Base-by-base conservation (phyloP, 2,329 filamentous ascomycete genomes). In the Botryotinia calthae region DNA sequence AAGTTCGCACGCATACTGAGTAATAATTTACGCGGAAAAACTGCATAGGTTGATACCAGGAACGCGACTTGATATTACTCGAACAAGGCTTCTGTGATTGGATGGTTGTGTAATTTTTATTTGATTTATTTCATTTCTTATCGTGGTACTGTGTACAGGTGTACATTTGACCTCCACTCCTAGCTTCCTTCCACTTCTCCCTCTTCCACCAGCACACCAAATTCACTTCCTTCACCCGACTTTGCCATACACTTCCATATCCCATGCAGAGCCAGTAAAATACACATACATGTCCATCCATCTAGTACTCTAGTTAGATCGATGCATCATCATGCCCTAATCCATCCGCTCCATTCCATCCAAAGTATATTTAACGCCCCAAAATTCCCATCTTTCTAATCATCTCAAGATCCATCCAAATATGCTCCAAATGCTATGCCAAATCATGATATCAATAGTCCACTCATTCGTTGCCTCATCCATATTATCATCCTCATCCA, bases 371-470 rank as follows among this genome's bases (percentile, higher is more conserved):
- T 10, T 31, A 62, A 68, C 65, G 65, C 65, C 65, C 34, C 22
- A 31, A 56, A 68, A 42, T 56, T 34, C 12, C 63, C 7, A 28
- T 31, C 37, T n/a, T 25, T 40, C 65, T 62, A 37, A 16, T 7
- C 48, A 16, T 42, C 48, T 54, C 25, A 9, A 54, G 4, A 67
- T 48, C 58, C 59, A 71, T 37, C 6, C 44, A 51, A 71, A 58
- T n/a, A 66, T 61, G 59, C 69, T 51, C 44, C 58, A 42, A 56
- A 44, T 56, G 34, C 65, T 22, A 68, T 31, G 65, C 37, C 34
- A 67, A 54, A 37, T 54, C 46, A 25, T 68, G 48, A 67, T 68
- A 56, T 56, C 34, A 68, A 56, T 31, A 68, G 6, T 44, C n/a
- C 65, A 28, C 31, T 25, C 14, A 40, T 54, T 28, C 31, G 40